Evolutionary conservation across 1,284 basidiomycete genomes (phyloP).

Genomic region (Cutaneotrichosporon sp.): DNA sequence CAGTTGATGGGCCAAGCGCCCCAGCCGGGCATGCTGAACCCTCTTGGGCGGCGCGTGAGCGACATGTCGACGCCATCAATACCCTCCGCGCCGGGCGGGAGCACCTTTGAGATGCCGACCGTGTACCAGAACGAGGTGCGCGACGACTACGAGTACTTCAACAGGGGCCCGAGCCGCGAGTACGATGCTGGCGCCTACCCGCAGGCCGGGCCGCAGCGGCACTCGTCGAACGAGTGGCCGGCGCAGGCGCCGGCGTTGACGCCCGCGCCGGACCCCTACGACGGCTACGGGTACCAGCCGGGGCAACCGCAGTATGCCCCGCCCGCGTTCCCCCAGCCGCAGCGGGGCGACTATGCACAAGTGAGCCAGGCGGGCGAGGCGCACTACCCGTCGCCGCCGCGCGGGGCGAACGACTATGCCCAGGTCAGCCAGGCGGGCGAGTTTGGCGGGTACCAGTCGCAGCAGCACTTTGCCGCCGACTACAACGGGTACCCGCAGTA

Average conservation of each 20-base stretch:
- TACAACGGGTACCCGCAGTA: not conserved
- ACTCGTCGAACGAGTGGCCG: slow-evolving; percentile 2
- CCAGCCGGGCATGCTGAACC: not conserved
- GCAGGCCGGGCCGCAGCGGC: not conserved
- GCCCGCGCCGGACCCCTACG: not conserved
- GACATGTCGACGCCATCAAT: slow-evolving; percentile 2
- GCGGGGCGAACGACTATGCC: too few relatives aligned
- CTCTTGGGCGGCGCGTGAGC: not conserved
- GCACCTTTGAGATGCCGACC: not conserved
- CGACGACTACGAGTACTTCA: slow-evolving; percentile 2
- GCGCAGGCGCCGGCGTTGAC: not conserved
- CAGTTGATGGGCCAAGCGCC: not conserved
- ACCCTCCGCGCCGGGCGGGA: not conserved
- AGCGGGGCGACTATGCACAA: slow-evolving; percentile 4
- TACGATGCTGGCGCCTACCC: not conserved
- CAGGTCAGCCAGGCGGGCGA: too few relatives aligned
- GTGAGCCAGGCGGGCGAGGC: too few relatives aligned
- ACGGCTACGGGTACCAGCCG: not conserved
- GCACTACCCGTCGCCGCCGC: too few relatives aligned
- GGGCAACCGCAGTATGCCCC: not conserved
- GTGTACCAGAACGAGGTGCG: slow-evolving; percentile 4
- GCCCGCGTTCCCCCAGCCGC: too few relatives aligned
- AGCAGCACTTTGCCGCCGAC: not conserved
- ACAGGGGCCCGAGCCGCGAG: not conserved
- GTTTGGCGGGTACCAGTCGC: not conserved